phyloP scores from a whole-genome alignment of 2,329 filamentous ascomycete species.

The Helotiales sp. region DNA sequence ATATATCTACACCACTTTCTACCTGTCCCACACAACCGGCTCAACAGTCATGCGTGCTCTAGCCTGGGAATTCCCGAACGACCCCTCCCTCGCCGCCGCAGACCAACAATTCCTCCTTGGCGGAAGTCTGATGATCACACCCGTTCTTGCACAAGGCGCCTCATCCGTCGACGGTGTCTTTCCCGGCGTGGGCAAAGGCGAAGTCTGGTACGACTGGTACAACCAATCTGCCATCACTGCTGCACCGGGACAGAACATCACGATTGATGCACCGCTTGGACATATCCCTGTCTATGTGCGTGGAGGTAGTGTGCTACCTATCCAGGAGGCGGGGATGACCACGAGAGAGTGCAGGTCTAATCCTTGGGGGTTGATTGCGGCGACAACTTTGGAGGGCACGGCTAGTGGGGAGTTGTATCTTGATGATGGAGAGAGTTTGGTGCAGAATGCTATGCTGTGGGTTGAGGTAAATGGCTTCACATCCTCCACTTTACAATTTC shows the following conservation, averaged over 20 bases:
- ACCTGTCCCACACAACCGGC: constrained; percentile 67
- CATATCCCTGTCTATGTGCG: constrained; percentile 76
- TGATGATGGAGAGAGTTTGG: constrained; percentile 74
- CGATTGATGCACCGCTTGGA: constrained; percentile 63
- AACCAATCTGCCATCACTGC: constrained; percentile 61
- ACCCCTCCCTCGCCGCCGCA: constrained; percentile 67
- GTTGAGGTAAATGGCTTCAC: constrained; percentile 46
- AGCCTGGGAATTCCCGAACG: constrained; percentile 75
- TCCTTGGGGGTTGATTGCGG: constrained; percentile 70
- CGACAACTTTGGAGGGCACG: constrained; percentile 57
- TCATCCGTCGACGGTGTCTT: constrained; percentile 70
- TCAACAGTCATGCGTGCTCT: constrained; percentile 75
- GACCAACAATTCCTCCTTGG: constrained; percentile 77
- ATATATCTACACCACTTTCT: constrained; percentile 78
- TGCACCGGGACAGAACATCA: constrained; percentile 59
- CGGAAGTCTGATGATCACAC: constrained; percentile 66
- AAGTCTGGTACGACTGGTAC: constrained; percentile 82
- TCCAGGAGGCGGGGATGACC: constrained; percentile 71
- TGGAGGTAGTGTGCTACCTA: constrained; percentile 69
- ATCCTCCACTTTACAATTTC: not conserved
- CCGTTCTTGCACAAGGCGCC: constrained; percentile 67
- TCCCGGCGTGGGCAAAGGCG: constrained; percentile 63
- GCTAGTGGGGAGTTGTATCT: constrained; percentile 70
- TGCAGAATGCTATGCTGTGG: constrained; percentile 58
- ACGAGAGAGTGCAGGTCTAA: constrained; percentile 66